Base-by-base conservation (phyloP, 1,139 yeast genomes). In the Debaryomycetaceae sp. region DNA sequence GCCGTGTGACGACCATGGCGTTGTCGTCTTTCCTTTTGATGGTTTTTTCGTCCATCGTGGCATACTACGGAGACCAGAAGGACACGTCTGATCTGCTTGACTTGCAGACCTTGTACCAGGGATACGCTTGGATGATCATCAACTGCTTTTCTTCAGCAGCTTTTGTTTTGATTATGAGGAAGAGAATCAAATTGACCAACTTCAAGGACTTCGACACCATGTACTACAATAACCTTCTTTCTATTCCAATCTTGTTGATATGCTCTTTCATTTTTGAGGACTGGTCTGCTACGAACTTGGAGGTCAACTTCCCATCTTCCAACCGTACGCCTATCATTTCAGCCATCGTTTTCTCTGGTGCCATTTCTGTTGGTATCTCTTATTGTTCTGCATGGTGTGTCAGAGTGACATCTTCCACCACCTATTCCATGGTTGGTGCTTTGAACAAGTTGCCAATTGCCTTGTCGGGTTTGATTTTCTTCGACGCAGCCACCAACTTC, bases 381-480 rank as follows among this genome's bases (percentile, higher is more conserved):
- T 92, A 94, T 78, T 88, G 97, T 67, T 88, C 98, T 24, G 98
- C 97, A 46, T 92, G 98, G 98, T 92, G 98, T 79, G 96, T 92
- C 48, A 87, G 98, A 73, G 98, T 91, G 49, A 94, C 98, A 34
- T 88, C 97, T 15, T 89, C 98, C 28, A 92, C 98, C 44, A 92
- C 98, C 41, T 92, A 92, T 72, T 87, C 96, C 40, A 92, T 92
- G 98, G 98, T 92, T 48, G 98, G 98, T 61, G 98, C 98, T 41
- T 80, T 92, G 67, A 92, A 92, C 79, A 94, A 94, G 74, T 81
- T 92, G 58, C 98, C 98, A 58, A 88, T 94, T 58, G 98, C 98
- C 17, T 75, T 94, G 46, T 83, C 96, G 29, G 98, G 98, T 34
- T 79, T 94, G 60, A 62, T 92, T 50, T 92, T 92, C 78, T 92